Evolutionary conservation across 169 alveolate species (phyloP).

Genomic region (Plasmodium knowlesi): DNA sequence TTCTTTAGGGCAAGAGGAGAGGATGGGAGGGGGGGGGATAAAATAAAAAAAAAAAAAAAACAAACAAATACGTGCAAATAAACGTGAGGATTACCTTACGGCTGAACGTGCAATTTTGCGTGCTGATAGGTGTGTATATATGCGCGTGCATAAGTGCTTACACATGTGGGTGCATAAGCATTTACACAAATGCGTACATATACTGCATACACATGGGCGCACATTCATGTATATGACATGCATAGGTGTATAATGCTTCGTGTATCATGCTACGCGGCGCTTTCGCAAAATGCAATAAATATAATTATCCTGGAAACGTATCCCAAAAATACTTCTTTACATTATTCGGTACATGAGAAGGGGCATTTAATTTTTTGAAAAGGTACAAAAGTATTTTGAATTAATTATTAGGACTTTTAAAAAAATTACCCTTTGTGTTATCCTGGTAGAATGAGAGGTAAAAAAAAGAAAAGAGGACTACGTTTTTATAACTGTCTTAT

Average conservation of each 20-base stretch:
- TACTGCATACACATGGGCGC: background rate
- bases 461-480: conserved; percentile 26
- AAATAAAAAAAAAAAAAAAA: background rate
- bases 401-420: background rate
- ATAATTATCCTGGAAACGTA: conserved; percentile 11
- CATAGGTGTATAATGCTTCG: background rate
- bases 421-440: background rate
- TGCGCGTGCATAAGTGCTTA: background rate
- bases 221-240: background rate
- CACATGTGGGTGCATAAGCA: background rate
- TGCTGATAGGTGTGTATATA: background rate
- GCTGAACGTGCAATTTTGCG: background rate
- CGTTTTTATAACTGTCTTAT: conserved; percentile 23
- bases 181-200: background rate
- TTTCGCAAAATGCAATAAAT: background rate
- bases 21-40: background rate
- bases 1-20: conserved; percentile 17
- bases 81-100: background rate
- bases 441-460: background rate
- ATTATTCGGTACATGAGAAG: conserved; percentile 4
- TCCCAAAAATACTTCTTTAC: background rate
- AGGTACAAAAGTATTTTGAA: background rate
- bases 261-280: background rate
- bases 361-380: background rate
- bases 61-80: background rate